Evolutionary conservation across 805 yeast species (phyloP).

Genomic region (Tetrapisispora fleetii): DNA sequence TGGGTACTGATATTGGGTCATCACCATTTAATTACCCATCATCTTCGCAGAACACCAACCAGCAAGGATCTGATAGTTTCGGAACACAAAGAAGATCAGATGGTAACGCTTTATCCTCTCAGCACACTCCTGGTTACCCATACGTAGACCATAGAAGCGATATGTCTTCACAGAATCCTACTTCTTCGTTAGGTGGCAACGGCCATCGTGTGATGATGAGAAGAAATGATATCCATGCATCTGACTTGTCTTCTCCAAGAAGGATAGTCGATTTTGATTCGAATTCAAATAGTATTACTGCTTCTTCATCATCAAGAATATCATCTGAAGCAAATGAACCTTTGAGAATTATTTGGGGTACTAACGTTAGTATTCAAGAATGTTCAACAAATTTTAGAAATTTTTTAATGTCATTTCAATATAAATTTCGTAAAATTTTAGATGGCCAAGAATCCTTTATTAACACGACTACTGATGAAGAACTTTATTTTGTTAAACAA

Average conservation of each 20-base stretch:
- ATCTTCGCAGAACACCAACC: slow-evolving; percentile 19
- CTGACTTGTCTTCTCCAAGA: slow-evolving; percentile 68
- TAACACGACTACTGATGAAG: slow-evolving; percentile 52
- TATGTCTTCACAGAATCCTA: slow-evolving; percentile 17
- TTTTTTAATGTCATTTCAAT: slow-evolving; percentile 75
- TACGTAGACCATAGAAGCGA: slow-evolving; percentile 39
- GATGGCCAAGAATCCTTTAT: slow-evolving; percentile 30
- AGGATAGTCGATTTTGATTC: slow-evolving; percentile 44
- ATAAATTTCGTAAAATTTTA: slow-evolving; percentile 53
- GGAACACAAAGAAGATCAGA: slow-evolving; percentile 11
- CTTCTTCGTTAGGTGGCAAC: slow-evolving; percentile 26
- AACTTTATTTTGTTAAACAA: slow-evolving; percentile 61
- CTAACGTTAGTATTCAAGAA: slow-evolving; percentile 88
- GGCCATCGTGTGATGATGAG: slow-evolving; percentile 41
- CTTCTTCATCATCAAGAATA: slow-evolving; percentile 23
- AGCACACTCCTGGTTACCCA: slow-evolving; percentile 16
- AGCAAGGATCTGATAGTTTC: slow-evolving; percentile 22
- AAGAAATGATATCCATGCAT: slow-evolving; percentile 71
- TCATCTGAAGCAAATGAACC: slow-evolving; percentile 51
- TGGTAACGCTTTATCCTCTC: slow-evolving; percentile 7
- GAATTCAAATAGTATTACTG: slow-evolving; percentile 20
- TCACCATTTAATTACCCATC: slow-evolving; percentile 40
- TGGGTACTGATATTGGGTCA: slow-evolving; percentile 27
- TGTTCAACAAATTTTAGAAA: slow-evolving; percentile 70
- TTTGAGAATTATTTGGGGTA: slow-evolving; percentile 94